Percentiles rank a stretch among this genome's conserved stretches.
These are phyloP conservation scores for Colletotrichum theobromicola DNA, from an alignment of 2,329 filamentous ascomycete genomes.

Conservation along the genomic window DNA sequence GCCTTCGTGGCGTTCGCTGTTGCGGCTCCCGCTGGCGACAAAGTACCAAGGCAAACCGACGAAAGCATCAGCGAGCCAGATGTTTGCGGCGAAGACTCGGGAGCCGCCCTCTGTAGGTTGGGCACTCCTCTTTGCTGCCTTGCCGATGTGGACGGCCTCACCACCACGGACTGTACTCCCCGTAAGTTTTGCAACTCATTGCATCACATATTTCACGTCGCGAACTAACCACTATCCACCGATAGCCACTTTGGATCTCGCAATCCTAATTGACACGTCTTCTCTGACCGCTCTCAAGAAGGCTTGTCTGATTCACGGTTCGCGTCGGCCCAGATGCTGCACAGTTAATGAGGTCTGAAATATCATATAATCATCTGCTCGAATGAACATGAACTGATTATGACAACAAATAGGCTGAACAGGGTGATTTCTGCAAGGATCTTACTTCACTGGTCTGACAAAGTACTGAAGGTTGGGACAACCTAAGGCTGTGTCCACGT, in stretches of 20 bases:
- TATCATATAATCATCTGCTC: too few relatives aligned
- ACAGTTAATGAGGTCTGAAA: neutral
- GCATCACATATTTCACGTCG: too few relatives aligned
- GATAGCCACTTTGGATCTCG: neutral
- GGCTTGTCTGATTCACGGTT: neutral
- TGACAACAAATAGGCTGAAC: neutral
- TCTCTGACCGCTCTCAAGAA: neutral
- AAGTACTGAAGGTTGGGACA: fast-evolving
- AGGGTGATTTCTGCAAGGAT: neutral
- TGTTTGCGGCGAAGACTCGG: neutral
- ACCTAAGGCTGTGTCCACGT: fast-evolving
- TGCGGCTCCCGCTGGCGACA: neutral
- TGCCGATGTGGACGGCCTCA: neutral
- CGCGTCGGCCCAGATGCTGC: neutral
- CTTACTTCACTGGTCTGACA: neutral
- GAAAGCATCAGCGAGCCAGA: neutral
- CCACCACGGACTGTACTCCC: neutral
- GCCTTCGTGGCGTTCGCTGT: neutral
- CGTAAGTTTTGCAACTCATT: neutral
- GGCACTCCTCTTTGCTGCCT: neutral
- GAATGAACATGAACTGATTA: neutral
- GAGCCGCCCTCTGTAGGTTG: neutral
- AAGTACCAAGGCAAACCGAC: neutral
- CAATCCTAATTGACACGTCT: neutral
- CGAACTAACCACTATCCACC: neutral